Base-by-base conservation (phyloP, 2,329 filamentous ascomycete species). In the Neurospora sp. region DNA sequence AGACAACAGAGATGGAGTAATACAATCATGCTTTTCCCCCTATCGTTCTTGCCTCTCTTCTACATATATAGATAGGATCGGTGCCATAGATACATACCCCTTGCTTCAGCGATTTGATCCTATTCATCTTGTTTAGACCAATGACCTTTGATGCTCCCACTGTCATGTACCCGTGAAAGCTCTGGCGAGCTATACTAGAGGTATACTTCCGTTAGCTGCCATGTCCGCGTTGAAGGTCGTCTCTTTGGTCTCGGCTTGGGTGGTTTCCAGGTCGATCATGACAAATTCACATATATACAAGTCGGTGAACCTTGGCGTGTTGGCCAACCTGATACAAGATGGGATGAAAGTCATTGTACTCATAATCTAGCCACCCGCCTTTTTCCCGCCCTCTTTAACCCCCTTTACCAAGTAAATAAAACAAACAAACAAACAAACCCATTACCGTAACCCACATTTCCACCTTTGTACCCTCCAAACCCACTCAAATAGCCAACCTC, bases 401-500 rank as follows among this genome's bases (percentile, higher is more conserved):
- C 13, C 23, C 1, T 58, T 33, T 17, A 17, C 15, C 23, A 17
- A 58, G 13, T 17, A 33, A 33, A 33, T 1, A 33, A 33, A 33
- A 33, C 33, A 52, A 52, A 52, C 43, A 52, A 23, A 46, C 43
- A 23, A 23, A 52, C 19, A 33, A 33, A 58, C n/a, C 9, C 23
- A 15, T 17, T 28, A 17, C 11, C 13, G 13, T 11, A 33, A 42
- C 40, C 17, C 40, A 76, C n/a, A 23, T 23, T 52, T 6, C 33
- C 33, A 33, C 33, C 33, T 33, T 33, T 33, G 33, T 33, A 33
- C 33, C 33, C 33, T 1, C 5, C 33, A 33, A 33, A 33, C 6
- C 40, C 40, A 42, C 13, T 76, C 77, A 84, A 66, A 85, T 68
- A n/a, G 80, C 73, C 74, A 88, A 72, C 71, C 78, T 83, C 79